These are phyloP conservation scores for Quercus parvula DNA, from an alignment of 306 rosid genomes.

Conservation along the genomic window DNA sequence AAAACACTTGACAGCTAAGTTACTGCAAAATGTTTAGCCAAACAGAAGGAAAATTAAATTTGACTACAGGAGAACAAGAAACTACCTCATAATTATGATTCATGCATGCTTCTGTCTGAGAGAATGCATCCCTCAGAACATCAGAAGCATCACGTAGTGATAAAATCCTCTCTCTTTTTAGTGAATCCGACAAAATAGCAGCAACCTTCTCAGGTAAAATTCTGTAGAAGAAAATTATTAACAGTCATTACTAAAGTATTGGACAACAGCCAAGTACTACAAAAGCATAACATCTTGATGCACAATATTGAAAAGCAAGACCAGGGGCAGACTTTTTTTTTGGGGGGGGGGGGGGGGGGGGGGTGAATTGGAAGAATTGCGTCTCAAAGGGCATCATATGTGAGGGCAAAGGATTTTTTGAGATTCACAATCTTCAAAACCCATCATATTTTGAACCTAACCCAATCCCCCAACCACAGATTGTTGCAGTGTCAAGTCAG, in stretches of 20 bases:
- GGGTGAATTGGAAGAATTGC: neutral
- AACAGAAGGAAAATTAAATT: neutral
- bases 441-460: neutral
- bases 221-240: conserved; percentile 42
- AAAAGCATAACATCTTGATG: neutral
- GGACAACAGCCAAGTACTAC: conserved; percentile 5
- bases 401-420: neutral
- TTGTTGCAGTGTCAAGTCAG: neutral
- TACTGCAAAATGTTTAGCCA: neutral
- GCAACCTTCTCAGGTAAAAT: conserved; percentile 74
- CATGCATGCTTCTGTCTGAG: conserved; percentile 73
- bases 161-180: conserved; percentile 65
- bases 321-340: neutral
- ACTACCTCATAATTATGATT: conserved; percentile 82
- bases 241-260: conserved; percentile 17
- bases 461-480: neutral
- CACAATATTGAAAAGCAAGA: neutral
- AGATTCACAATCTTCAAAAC: neutral
- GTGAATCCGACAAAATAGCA: conserved; percentile 69
- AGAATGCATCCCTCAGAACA: conserved; percentile 85
- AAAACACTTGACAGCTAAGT: neutral
- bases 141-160: conserved; percentile 79
- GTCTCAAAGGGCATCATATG: neutral
- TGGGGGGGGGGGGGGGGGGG: too few species aligned
- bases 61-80: neutral